phyloP scores from a whole-genome alignment of 2,329 filamentous ascomycete genomes.

The Colletotrichum magnum region DNA sequence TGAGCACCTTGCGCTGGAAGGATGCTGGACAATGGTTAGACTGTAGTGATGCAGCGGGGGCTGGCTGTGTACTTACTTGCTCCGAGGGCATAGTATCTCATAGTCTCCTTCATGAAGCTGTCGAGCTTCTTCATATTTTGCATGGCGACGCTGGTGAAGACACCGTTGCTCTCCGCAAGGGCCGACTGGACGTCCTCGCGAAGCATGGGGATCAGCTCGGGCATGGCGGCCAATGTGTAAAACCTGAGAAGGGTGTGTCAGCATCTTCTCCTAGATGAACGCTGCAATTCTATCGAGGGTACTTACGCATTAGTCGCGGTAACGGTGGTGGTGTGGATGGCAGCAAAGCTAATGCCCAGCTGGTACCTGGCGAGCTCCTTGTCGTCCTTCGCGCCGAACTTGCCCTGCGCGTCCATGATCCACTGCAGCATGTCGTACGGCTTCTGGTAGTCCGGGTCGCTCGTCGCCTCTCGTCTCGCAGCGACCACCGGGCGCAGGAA shows the following conservation, averaged over 20 bases:
- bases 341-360: constrained; percentile 61
- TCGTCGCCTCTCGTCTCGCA: constrained; percentile 44
- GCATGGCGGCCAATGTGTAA: constrained; percentile 65
- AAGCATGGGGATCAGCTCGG: constrained; percentile 64
- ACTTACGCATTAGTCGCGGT: constrained; percentile 59
- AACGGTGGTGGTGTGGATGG: constrained; percentile 66
- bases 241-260: constrained; percentile 50
- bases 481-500: constrained; percentile 55
- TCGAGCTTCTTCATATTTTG: constrained; percentile 57
- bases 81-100: constrained; percentile 49
- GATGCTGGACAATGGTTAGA: constrained; percentile 48
- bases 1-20: constrained; percentile 65
- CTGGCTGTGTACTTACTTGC: constrained; percentile 50
- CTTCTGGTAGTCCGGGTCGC: constrained; percentile 43
- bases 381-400: constrained; percentile 50
- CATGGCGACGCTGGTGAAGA: constrained; percentile 53
- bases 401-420: constrained; percentile 56
- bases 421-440: constrained; percentile 65
- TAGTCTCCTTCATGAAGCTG: constrained; percentile 57
- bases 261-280: neutral
- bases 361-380: constrained; percentile 57
- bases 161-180: constrained; percentile 51
- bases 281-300: neutral
- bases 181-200: constrained; percentile 64
- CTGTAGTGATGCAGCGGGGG: constrained; percentile 43